phyloP scores from a whole-genome alignment of 2,329 filamentous ascomycete genomes.

The Venturia pyrina region DNA sequence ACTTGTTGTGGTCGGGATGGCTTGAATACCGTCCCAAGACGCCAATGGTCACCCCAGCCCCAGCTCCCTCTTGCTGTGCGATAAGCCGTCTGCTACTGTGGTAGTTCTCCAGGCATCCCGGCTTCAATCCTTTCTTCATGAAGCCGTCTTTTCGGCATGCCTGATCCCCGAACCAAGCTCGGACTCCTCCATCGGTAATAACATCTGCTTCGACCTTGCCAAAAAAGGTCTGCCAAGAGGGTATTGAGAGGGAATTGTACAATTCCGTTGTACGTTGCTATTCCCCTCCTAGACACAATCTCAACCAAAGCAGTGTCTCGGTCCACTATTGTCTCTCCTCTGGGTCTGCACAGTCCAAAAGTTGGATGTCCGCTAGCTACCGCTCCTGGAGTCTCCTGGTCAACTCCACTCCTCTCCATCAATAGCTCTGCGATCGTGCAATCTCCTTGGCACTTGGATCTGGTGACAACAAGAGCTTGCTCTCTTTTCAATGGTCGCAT shows the following conservation, averaged over 20 bases:
- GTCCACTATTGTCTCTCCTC: background rate
- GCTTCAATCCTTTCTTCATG: background rate
- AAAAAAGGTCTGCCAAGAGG: background rate
- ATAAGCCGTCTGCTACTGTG: background rate
- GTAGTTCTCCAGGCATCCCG: background rate
- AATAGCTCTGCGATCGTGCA: background rate
- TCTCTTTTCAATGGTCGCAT: background rate
- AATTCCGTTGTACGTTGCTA: background rate
- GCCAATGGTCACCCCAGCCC: background rate
- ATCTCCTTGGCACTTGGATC: background rate
- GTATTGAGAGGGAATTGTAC: background rate
- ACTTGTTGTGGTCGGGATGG: background rate
- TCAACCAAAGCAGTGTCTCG: background rate
- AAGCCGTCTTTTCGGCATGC: background rate
- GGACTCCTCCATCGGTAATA: background rate
- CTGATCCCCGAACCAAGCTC: background rate
- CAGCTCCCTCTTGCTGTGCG: background rate
- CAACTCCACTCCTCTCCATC: background rate
- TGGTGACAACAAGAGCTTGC: background rate
- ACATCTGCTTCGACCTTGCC: background rate
- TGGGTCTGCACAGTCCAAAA: background rate
- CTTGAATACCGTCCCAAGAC: conserved; percentile 3
- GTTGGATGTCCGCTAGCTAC: background rate
- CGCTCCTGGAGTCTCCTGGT: too few species aligned
- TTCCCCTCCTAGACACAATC: background rate